These are phyloP conservation scores for Murraya koenigii DNA, from an alignment of 345 rosid genomes.

Conservation along the genomic window DNA sequence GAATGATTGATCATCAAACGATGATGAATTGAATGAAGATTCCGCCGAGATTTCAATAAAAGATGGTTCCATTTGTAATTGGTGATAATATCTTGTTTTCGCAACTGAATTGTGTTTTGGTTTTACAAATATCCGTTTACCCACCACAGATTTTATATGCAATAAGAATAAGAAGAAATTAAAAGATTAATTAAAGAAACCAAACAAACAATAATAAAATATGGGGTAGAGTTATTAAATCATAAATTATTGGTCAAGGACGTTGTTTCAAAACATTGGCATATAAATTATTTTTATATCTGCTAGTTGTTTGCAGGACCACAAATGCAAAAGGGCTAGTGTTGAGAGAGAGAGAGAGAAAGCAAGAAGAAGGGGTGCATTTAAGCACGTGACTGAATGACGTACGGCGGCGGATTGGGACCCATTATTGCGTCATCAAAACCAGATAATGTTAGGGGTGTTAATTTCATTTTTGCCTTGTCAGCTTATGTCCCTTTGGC, in stretches of 20 bases:
- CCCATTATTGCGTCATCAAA: conserved; percentile 6
- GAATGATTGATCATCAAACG: conserved; percentile 23
- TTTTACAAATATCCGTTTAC: not conserved
- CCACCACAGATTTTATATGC: too few species aligned
- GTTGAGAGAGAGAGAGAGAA: too few species aligned
- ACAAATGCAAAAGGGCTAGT: not conserved
- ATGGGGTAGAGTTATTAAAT: too few species aligned
- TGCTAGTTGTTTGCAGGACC: not conserved
- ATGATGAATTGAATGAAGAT: conserved; percentile 34
- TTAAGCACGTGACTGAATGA: conserved; percentile 34
- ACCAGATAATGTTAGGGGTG: not conserved
- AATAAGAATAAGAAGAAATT: too few species aligned
- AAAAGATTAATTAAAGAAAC: too few species aligned
- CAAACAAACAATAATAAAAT: too few species aligned
- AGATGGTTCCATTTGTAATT: conserved; percentile 33
- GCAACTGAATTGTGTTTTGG: not conserved
- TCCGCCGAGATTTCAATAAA: conserved; percentile 34
- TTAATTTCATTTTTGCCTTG: not conserved
- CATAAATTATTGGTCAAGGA: not conserved
- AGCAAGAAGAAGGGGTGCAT: not conserved
- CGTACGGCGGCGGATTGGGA: conserved; percentile 38
- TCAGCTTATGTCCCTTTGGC: conserved; percentile 16
- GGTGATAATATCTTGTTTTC: not conserved
- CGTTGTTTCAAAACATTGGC: not conserved
- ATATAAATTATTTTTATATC: not conserved